Percentiles rank a stretch among this genome's conserved stretches.
These are phyloP conservation scores for Eleusine coracana DNA, from an alignment of 176 grass and related monocot genomes.

Conservation along the genomic window DNA sequence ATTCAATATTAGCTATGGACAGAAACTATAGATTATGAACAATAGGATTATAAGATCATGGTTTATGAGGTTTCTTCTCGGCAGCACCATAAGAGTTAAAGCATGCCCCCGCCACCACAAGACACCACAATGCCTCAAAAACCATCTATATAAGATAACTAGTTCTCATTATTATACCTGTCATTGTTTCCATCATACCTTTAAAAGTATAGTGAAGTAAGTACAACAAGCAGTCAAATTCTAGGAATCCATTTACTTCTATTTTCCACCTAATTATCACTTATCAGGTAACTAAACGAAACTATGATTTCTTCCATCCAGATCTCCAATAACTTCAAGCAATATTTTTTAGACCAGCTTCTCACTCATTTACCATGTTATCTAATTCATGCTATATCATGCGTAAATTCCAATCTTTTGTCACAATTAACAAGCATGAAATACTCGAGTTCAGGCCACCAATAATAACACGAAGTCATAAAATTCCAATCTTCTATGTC, in stretches of 20 bases:
- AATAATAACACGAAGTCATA: neutral
- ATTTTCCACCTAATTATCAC: neutral
- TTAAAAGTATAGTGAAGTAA: neutral
- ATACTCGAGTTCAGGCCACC: too few species aligned
- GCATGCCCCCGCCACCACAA: neutral
- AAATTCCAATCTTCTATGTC: neutral
- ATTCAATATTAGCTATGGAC: neutral
- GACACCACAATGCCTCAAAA: neutral
- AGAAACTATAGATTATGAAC: neutral
- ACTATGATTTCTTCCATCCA: neutral
- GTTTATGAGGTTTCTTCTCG: neutral
- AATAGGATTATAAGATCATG: neutral
- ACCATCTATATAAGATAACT: neutral
- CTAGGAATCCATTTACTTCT: neutral
- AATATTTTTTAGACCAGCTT: neutral
- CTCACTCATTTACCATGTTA: neutral
- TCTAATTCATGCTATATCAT: neutral
- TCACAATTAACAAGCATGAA: too few species aligned
- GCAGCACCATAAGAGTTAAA: neutral
- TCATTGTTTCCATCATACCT: slow-evolving; percentile 3
- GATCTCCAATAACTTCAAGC: neutral
- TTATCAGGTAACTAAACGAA: slow-evolving; percentile 19
- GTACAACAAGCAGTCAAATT: neutral
- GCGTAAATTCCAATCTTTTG: too few species aligned
- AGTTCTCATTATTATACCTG: neutral